phyloP scores from a whole-genome alignment of 2,329 filamentous ascomycete species.

The Aspergillus clavatus region DNA sequence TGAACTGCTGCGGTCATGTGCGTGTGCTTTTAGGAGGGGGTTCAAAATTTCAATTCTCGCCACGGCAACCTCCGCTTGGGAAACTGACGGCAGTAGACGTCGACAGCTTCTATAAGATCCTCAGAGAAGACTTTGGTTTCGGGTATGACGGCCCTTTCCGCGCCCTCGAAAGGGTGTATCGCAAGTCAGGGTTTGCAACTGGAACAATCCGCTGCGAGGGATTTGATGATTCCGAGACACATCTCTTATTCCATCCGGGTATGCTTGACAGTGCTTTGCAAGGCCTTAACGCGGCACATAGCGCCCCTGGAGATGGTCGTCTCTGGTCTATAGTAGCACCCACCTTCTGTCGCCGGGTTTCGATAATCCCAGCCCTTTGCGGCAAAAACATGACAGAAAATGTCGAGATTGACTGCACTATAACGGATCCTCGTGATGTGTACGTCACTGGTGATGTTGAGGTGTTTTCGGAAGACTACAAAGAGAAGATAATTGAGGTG shows the following conservation, averaged over 20 bases:
- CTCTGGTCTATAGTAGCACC: conserved; percentile 1
- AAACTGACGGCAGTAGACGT: not conserved
- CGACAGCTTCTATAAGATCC: not conserved
- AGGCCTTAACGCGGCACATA: not conserved
- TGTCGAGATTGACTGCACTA: not conserved
- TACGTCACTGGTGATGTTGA: not conserved
- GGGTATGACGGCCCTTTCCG: not conserved
- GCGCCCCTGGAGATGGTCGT: conserved; percentile 2
- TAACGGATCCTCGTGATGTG: not conserved
- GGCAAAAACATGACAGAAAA: not conserved
- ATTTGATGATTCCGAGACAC: not conserved
- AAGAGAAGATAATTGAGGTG: not conserved
- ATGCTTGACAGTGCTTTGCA: conserved; percentile 5
- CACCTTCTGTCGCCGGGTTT: not conserved
- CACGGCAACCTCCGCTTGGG: not conserved
- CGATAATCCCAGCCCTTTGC: not conserved
- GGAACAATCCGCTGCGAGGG: not conserved
- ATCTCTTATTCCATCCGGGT: not conserved
- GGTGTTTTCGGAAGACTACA: not conserved
- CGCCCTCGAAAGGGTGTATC: not conserved
- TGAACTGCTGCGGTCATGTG: not conserved
- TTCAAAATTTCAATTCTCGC: not conserved
- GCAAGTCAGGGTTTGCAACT: not conserved
- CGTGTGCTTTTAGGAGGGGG: not conserved
- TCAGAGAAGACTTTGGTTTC: not conserved